Conservation (phyloP, 2,329 filamentous ascomycete species). For the Coleophoma eucalyptorum region DNA sequence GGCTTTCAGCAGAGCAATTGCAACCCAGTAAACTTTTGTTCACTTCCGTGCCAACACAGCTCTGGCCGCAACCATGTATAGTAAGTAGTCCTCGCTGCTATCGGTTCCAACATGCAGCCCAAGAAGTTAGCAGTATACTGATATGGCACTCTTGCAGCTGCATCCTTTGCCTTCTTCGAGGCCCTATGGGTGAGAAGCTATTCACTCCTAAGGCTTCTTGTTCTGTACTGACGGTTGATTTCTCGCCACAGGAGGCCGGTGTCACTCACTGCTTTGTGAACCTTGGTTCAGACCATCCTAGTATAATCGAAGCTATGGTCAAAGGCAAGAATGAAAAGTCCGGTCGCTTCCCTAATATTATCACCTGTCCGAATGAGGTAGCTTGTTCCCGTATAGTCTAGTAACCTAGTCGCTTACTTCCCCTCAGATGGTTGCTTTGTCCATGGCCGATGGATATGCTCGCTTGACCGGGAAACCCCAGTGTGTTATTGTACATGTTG, state of each 20-base stretch:
- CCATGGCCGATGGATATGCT: slow-evolving; percentile 74
- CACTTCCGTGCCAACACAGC: too few relatives aligned
- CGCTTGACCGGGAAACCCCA: slow-evolving; percentile 63
- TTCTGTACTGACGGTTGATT: slow-evolving; percentile 7
- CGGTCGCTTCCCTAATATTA: slow-evolving; percentile 58
- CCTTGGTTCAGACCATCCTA: slow-evolving; percentile 58
- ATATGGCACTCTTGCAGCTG: neutral
- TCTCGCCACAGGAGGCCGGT: slow-evolving; percentile 33
- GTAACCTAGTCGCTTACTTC: slow-evolving; percentile 9
- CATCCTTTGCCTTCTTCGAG: slow-evolving; percentile 64
- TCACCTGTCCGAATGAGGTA: slow-evolving; percentile 71
- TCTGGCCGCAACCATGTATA: too few relatives aligned
- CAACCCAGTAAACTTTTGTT: too few relatives aligned
- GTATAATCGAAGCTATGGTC: slow-evolving; percentile 68
- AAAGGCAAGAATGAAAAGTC: slow-evolving; percentile 65
- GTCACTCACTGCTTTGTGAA: slow-evolving; percentile 55
- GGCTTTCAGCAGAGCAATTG: too few relatives aligned
- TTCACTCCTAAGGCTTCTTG: too few relatives aligned
- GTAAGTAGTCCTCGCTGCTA: too few relatives aligned
- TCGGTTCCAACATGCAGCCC: too few relatives aligned
- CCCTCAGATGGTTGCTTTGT: slow-evolving; percentile 66
- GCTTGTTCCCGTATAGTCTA: slow-evolving; percentile 3
- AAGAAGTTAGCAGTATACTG: neutral
- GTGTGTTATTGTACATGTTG: slow-evolving; percentile 69
- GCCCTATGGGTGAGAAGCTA: slow-evolving; percentile 48